phyloP scores from a whole-genome alignment of 495 filamentous ascomycete species.

The Parathielavia hyrcaniae region DNA sequence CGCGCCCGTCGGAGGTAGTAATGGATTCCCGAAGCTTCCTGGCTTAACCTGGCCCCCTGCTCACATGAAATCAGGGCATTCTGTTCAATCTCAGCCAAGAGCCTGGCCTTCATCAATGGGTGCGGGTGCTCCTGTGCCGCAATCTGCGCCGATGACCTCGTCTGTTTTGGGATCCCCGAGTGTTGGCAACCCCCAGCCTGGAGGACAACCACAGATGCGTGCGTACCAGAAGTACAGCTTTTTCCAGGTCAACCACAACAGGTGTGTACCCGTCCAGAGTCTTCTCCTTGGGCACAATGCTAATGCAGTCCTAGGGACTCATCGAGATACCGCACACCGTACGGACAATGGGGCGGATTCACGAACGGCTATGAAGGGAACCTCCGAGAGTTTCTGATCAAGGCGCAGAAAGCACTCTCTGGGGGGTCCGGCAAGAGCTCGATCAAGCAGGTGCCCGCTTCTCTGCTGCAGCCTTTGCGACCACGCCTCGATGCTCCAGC shows the following conservation, averaged over 20 bases:
- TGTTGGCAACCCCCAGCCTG: constrained; percentile 17
- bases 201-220: constrained; percentile 21
- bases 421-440: constrained; percentile 19
- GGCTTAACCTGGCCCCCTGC: constrained; percentile 36
- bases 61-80: constrained; percentile 36
- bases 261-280: constrained; percentile 28
- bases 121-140: constrained; percentile 19
- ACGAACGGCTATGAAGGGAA: constrained; percentile 52
- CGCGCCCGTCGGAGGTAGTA: constrained; percentile 37
- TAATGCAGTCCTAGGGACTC: constrained; percentile 34
- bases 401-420: constrained; percentile 36
- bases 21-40: constrained; percentile 37
- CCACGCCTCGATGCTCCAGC: constrained; percentile 12
- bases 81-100: constrained; percentile 29
- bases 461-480: constrained; percentile 20
- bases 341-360: constrained; percentile 46
- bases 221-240: constrained; percentile 46
- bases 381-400: constrained; percentile 41
- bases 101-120: constrained; percentile 27
- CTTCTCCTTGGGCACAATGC: not conserved
- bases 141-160: constrained; percentile 27
- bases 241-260: constrained; percentile 48
- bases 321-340: constrained; percentile 47
- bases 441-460: constrained; percentile 21
- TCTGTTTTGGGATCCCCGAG: constrained; percentile 27